Conservation (phyloP, 306 rosid genomes). For the Rosa chinensis region DNA sequence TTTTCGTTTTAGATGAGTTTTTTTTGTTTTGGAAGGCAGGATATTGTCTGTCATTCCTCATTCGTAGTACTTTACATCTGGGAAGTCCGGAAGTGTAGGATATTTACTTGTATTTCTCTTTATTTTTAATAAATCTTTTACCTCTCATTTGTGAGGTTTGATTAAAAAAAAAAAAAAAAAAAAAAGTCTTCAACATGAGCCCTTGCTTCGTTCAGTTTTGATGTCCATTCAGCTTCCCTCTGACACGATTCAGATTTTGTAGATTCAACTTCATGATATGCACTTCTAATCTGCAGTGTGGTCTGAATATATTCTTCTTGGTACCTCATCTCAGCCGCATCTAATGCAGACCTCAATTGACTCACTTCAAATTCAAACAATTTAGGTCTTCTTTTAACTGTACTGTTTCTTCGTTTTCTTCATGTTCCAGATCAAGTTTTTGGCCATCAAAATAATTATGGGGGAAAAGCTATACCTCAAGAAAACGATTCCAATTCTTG, state of each 20-base stretch:
- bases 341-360: constrained; percentile 63
- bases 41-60: too few relatives aligned
- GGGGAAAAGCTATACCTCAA: too few relatives aligned
- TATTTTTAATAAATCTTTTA: too few relatives aligned
- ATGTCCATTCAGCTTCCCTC: constrained; percentile 50
- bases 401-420: constrained; percentile 43
- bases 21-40: too few relatives aligned
- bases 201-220: constrained; percentile 50
- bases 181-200: constrained; percentile 44
- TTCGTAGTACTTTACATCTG: too few relatives aligned
- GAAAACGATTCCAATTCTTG: too few relatives aligned
- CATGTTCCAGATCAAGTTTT: constrained; percentile 29
- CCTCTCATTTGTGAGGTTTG: too few relatives aligned
- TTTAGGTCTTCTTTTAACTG: constrained; percentile 54
- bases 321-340: constrained; percentile 61
- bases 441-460: too few relatives aligned
- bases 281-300: constrained; percentile 76
- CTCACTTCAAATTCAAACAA: constrained; percentile 55
- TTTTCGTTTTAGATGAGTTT: too few relatives aligned
- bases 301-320: constrained; percentile 82
- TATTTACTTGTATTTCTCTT: too few relatives aligned
- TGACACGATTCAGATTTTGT: constrained; percentile 51
- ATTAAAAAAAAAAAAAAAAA: too few relatives aligned
- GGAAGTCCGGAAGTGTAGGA: too few relatives aligned
- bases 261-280: constrained; percentile 63